These are phyloP conservation scores for Paramecium sonneborni DNA, from an alignment of 73 alveolate genomes.

Conservation along the genomic window DNA sequence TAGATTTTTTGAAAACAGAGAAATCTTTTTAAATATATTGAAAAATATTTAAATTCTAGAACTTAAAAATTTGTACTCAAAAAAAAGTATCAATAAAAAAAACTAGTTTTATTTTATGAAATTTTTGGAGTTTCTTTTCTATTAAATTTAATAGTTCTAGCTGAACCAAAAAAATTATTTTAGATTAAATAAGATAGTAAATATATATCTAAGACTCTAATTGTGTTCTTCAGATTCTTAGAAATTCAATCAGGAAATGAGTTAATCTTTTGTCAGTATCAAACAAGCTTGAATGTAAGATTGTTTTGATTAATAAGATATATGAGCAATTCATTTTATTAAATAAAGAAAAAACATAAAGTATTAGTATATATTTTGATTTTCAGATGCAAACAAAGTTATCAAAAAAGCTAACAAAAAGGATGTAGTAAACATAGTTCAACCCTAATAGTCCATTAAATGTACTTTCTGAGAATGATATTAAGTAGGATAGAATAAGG, in stretches of 20 bases:
- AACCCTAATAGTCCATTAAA: no score
- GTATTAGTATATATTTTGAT: conserved; percentile 76
- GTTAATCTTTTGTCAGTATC: conserved; percentile 73
- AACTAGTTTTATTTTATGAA: no score
- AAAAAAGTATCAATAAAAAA: no score
- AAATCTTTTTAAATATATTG: no score
- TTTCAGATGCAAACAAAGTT: conserved; percentile 71
- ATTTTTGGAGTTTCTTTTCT: no score
- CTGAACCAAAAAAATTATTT: conserved; percentile 67
- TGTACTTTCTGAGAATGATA: conserved; percentile 25
- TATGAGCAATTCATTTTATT: background rate
- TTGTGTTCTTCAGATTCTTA: no score
- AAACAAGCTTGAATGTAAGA: conserved; percentile 65
- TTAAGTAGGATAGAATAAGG: no score
- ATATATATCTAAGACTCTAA: no score
- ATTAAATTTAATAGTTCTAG: conserved; percentile 27
- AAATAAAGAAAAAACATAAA: background rate
- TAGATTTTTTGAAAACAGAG: no score
- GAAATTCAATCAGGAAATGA: conserved; percentile 78
- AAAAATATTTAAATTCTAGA: no score
- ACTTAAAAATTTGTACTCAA: no score
- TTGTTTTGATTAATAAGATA: background rate
- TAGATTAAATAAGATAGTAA: no score
- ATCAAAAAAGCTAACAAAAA: conserved; percentile 74
- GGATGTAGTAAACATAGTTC: conserved; percentile 52